phyloP scores from a whole-genome alignment of 345 rosid species.

The Angophora floribunda region DNA sequence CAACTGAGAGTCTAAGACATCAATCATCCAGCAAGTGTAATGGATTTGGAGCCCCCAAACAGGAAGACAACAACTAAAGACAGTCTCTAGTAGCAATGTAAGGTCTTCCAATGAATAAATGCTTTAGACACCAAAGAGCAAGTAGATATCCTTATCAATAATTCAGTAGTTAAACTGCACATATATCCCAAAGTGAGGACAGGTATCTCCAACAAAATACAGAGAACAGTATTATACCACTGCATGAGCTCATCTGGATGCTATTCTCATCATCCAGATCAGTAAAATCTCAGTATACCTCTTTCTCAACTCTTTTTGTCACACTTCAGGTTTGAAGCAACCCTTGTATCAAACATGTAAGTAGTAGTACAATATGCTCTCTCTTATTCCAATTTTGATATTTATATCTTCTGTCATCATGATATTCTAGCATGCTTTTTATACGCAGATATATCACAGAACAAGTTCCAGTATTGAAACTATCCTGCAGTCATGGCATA shows the following conservation, averaged over 20 bases:
- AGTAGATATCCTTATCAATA: background rate
- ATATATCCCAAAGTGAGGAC: background rate
- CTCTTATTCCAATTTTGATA: background rate
- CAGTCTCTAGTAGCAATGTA: background rate
- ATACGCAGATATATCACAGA: background rate
- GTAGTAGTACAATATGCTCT: background rate
- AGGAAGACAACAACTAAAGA: background rate
- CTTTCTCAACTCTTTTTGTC: background rate
- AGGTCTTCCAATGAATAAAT: background rate
- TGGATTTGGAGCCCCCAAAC: background rate
- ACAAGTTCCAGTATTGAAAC: background rate
- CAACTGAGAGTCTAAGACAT: background rate
- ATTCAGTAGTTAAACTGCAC: background rate
- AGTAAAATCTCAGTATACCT: background rate
- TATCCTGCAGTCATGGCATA: background rate
- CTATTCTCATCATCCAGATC: background rate
- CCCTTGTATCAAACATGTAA: background rate
- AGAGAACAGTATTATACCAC: background rate
- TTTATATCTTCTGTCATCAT: background rate
- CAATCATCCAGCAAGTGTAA: background rate
- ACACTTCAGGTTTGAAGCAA: background rate
- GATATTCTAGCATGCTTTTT: background rate
- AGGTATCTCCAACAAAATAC: background rate
- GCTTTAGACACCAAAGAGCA: background rate
- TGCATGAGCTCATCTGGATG: background rate